Evolutionary conservation across 805 yeast species (phyloP).

Genomic region (Starmera caribaea): DNA sequence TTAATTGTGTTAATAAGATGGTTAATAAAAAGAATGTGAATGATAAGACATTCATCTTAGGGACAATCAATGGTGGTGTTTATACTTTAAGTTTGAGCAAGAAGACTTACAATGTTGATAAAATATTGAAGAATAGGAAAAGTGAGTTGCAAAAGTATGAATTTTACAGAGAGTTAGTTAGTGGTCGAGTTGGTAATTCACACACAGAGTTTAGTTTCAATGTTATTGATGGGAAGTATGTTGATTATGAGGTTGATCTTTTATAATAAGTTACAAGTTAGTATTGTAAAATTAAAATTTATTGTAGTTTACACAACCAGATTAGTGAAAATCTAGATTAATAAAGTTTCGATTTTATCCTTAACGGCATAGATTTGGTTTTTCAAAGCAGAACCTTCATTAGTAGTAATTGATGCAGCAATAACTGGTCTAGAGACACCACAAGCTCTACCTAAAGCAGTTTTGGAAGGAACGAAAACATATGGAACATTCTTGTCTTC

Average conservation of each 20-base stretch:
- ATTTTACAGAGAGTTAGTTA: too few species aligned
- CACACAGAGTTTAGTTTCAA: too few species aligned
- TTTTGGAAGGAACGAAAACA: constrained; percentile 97
- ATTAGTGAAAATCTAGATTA: constrained; percentile 44
- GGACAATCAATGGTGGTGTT: constrained; percentile 17
- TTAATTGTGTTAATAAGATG: neutral
- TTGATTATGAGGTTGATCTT: too few species aligned
- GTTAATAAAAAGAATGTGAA: constrained; percentile 1
- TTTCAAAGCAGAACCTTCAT: constrained; percentile 96
- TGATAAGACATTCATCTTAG: constrained; percentile 14
- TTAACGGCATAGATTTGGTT: constrained; percentile 94
- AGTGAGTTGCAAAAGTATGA: too few species aligned
- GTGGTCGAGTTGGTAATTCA: too few species aligned
- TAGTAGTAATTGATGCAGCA: constrained; percentile 96
- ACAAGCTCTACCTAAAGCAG: constrained; percentile 99
- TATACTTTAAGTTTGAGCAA: constrained; percentile 9
- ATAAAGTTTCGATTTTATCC: constrained; percentile 97
- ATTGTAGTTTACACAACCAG: too few species aligned
- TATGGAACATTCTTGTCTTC: constrained; percentile 99
- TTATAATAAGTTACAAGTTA: too few species aligned
- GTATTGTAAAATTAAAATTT: too few species aligned
- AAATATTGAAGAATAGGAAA: too few species aligned
- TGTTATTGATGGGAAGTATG: too few species aligned
- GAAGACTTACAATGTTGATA: too few species aligned
- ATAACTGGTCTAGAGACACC: constrained; percentile 99